Conservation (phyloP, 164 flowering plant species). For the Saururus chinensis region DNA sequence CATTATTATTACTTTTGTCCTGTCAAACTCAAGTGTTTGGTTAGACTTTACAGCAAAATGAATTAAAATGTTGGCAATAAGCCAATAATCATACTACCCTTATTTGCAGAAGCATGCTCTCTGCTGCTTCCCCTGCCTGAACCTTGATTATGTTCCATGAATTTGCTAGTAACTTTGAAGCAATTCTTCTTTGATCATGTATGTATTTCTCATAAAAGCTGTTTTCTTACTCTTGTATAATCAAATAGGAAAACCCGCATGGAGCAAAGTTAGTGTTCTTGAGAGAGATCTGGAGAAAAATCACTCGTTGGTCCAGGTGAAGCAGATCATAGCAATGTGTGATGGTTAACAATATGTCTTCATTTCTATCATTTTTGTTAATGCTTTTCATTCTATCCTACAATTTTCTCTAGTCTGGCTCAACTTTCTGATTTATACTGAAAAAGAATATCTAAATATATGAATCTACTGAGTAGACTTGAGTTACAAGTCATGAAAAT, state of each 20-base stretch:
- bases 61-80: too few species aligned
- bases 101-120: background rate
- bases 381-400: too few species aligned
- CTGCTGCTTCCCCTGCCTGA: background rate
- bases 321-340: background rate
- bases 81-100: background rate
- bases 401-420: too few species aligned
- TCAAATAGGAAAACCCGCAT: slow-evolving; percentile 60
- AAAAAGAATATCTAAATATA: too few species aligned
- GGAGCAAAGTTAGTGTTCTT: slow-evolving; percentile 62
- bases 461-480: too few species aligned
- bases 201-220: background rate
- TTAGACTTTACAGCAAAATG: too few species aligned
- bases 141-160: background rate
- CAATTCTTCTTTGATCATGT: background rate
- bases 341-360: too few species aligned
- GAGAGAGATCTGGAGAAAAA: slow-evolving; percentile 43
- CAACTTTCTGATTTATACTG: too few species aligned
- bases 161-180: background rate
- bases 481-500: too few species aligned
- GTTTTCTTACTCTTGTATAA: slow-evolving; percentile 5
- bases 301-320: slow-evolving; percentile 58
- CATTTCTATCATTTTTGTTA: too few species aligned
- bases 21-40: too few species aligned
- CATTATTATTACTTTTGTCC: too few species aligned